Base-by-base conservation (phyloP, 495 filamentous ascomycete species). In the Saxophila tyrrhenica region DNA sequence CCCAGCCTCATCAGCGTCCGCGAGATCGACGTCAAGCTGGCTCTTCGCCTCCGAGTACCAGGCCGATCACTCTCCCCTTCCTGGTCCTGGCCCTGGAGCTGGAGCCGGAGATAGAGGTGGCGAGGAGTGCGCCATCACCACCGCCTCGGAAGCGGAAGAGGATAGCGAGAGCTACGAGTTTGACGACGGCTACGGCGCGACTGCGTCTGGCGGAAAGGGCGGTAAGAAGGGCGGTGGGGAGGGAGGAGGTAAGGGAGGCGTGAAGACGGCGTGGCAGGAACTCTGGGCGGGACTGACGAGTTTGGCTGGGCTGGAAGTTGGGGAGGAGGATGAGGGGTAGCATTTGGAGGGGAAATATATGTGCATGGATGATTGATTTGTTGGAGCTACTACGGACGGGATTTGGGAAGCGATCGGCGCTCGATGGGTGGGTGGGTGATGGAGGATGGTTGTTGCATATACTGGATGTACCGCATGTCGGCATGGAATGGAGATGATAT, bases 261-360 rank as follows among this genome's bases (percentile, higher is more conserved):
- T 20, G 1, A 65, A 61, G 58, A 63, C 54, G 19, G 57, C 63
- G 2, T 58, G 57, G 57, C 50, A 56, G 38, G 60, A 65, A 35
- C 29, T 65, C 3, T 63, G 60, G 57, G 54, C 60, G 19, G 50
- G 57, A 3, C 35, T 63, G 51, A 43, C 39, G 7, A 44, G 35
- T 3, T 46, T 65, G 17, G 63, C 61, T 22, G 63, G 63, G 19
- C 56, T 65, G 51, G 56, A 20, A 16, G n/a, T n/a, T n/a, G n/a
- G n/a, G 13, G 56, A 54, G 43, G 48, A 15, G 21, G 41, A 44
- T 44, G 41, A 17, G 29, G 29, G n/a, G n/a, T n/a, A n/a, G n/a
- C n/a, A n/a, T n/a, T n/a, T n/a, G n/a, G 13, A 5, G 29, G 29
- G 29, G 29, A 35, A 42, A n/a, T n/a, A n/a, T n/a, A n/a, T n/a